Percentiles rank a stretch among this genome's conserved stretches.
Conservation (phyloP, 208 protist species). For the Phytomonas francai region DNA sequence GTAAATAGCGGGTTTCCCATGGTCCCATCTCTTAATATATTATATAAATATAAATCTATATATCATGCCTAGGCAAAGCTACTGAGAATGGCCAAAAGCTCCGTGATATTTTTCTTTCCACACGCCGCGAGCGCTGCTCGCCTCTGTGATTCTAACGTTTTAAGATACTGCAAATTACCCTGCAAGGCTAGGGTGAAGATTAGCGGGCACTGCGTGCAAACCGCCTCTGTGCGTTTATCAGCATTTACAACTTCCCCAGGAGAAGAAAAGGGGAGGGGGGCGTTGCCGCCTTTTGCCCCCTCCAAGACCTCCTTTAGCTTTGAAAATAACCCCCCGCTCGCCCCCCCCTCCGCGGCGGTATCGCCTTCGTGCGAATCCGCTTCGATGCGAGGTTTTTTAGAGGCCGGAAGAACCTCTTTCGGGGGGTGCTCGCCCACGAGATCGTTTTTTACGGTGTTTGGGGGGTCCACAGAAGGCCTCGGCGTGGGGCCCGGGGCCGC, state of each 20-base stretch:
- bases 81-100: slow-evolving; percentile 34
- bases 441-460: no score
- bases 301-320: neutral
- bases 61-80: slow-evolving; percentile 19
- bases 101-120: slow-evolving; percentile 29
- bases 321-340: no score
- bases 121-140: slow-evolving; percentile 43
- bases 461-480: no score
- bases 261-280: no score
- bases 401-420: no score
- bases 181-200: slow-evolving; percentile 33
- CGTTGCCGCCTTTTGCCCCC: neutral
- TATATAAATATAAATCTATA: slow-evolving; percentile 9
- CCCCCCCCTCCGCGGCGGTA: no score
- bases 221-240: neutral
- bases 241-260: no score
- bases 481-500: no score
- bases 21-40: slow-evolving; percentile 10
- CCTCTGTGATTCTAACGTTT: slow-evolving; percentile 25
- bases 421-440: no score
- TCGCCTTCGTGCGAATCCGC: no score
- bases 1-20: slow-evolving; percentile 1
- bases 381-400: no score
- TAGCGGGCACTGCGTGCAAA: slow-evolving; percentile 29
- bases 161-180: slow-evolving; percentile 34